These are phyloP conservation scores for Capsella rubella DNA, from an alignment of 441 rosid genomes.

Conservation along the genomic window DNA sequence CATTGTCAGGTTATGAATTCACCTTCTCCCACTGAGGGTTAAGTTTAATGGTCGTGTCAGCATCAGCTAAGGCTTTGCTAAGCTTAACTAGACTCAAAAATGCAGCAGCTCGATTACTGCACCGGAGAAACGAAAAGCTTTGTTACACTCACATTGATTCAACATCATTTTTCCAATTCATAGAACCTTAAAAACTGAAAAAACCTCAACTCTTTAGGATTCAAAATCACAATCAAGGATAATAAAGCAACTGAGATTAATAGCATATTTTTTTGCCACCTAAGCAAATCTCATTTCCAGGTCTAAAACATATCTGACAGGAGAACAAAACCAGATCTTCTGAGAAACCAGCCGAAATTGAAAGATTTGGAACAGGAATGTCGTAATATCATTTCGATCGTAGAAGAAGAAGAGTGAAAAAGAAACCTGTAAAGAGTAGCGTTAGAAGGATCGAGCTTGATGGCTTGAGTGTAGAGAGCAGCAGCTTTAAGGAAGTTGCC, in stretches of 20 bases:
- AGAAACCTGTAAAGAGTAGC: conserved; percentile 83
- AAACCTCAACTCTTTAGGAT: background rate
- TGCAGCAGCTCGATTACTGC: conserved; percentile 97
- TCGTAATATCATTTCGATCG: conserved; percentile 13
- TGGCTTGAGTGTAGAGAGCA: conserved; percentile 95
- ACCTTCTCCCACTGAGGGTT: conserved; percentile 98
- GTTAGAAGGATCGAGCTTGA: conserved; percentile 92
- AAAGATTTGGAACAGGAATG: background rate
- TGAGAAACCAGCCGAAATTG: background rate
- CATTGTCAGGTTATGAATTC: background rate
- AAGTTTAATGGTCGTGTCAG: conserved; percentile 80
- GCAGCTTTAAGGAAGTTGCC: conserved; percentile 98
- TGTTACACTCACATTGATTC: background rate
- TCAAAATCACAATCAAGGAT: background rate
- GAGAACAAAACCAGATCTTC: conserved; percentile 26
- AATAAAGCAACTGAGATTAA: conserved; percentile 4
- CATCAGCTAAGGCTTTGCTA: conserved; percentile 90
- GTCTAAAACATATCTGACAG: conserved; percentile 1
- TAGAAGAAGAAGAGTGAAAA: background rate
- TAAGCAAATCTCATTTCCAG: background rate
- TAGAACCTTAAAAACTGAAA: background rate
- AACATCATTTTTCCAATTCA: conserved; percentile 18
- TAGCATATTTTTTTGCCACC: background rate
- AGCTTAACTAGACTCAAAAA: conserved; percentile 88
- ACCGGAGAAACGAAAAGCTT: background rate